Base-by-base conservation (phyloP, 805 yeast species). In the Ogataea dorogensis region DNA sequence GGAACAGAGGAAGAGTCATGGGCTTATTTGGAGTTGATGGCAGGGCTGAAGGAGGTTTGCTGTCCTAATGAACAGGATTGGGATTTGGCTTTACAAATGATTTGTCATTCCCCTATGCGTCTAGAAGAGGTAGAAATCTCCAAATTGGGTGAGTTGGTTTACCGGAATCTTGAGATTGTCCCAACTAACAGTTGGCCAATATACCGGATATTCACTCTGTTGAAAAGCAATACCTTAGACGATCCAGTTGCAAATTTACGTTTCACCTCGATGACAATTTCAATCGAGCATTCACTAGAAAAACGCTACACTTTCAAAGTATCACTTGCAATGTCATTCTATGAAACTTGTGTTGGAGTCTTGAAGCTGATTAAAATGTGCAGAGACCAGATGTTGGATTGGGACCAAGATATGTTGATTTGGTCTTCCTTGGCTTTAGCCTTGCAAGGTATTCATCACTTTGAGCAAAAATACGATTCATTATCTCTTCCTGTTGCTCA, bases 101-200 rank as follows among this genome's bases (percentile, higher is more conserved):
- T 31, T 30, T 20, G 37, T 10, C 27, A 25, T 11, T 20, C 35
- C 9, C 27, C 33, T 10, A 26, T 33, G 12, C 28, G 33, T 13
- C 31, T 41, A n/a, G 20, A 11, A 1, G 6, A 23, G 2, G 22
- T 23, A 4, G 29, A 41, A 2, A 38, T 24, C 7, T 20, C 28
- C 4, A 19, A 6, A 11, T 29, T 49, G 13, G 16, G 32, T 5
- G 12, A 7, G 5, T 11, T 37, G 7, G 31, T 35, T 8, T 30
- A 20, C 23, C 21, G 24, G 2, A 15, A 32, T 8, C 14, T 17
- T 9, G 29, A 17, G 3, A 8, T 22, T 15, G 23, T 53, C 3
- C 51, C 59, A 4, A 15, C 36, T 4, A 29, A 39, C 12, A 40
- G 52, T 3, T 53, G 59, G 59, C 58, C 57, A 14, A 18, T 51